Evolutionary conservation across 805 yeast genomes (phyloP).

Genomic region (Diddensiella transvaalensis): DNA sequence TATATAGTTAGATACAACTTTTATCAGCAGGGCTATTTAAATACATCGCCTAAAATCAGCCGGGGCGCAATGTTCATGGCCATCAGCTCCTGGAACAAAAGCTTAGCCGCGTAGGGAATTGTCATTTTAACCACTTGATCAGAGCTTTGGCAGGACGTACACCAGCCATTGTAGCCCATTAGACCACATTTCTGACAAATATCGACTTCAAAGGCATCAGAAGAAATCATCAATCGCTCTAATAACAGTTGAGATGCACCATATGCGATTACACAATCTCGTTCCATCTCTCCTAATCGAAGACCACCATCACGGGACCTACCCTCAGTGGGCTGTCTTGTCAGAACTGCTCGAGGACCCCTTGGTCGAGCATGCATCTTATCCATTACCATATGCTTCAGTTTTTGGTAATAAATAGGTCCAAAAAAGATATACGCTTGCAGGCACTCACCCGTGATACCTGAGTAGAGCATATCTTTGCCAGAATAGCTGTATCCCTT

Average conservation of each 20-base stretch:
- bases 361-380: constrained; percentile 99
- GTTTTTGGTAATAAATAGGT: constrained; percentile 95
- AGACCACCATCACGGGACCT: constrained; percentile 98
- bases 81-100: constrained; percentile 93
- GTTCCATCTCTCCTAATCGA: constrained; percentile 98
- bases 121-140: constrained; percentile 89
- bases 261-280: constrained; percentile 99
- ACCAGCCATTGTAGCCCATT: constrained; percentile 98
- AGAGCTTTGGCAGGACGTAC: constrained; percentile 89
- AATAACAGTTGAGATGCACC: constrained; percentile 94
- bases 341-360: constrained; percentile 96
- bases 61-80: constrained; percentile 99
- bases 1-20: no score
- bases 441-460: constrained; percentile 94
- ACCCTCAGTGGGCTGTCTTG: constrained; percentile 99
- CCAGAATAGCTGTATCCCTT: constrained; percentile 94
- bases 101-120: constrained; percentile 97
- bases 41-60: constrained; percentile 81
- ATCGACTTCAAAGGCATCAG: constrained; percentile 97
- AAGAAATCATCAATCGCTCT: constrained; percentile 92
- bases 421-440: constrained; percentile 99
- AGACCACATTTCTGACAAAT: constrained; percentile 91
- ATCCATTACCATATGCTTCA: constrained; percentile 98
- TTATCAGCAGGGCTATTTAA: no score
- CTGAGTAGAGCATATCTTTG: constrained; percentile 95